A percentile compares a stretch with the other conserved stretches of the same genome.
Evolutionary conservation across 306 rosid genomes (phyloP).

Genomic region (Hippophae tibetana): DNA sequence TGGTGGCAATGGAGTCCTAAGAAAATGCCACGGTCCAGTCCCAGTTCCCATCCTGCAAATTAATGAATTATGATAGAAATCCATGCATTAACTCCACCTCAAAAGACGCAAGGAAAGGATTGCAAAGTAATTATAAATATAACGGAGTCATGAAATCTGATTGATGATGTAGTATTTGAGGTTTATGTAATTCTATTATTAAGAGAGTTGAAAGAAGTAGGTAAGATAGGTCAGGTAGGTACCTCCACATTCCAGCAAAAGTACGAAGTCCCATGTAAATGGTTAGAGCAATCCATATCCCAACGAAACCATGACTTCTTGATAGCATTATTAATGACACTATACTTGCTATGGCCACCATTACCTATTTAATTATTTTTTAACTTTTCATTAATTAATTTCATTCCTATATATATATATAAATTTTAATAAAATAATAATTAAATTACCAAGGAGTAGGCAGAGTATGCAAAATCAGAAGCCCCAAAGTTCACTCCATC

Average conservation of each 20-base stretch:
- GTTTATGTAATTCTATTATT: too few species aligned
- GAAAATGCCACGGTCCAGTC: conserved; percentile 92
- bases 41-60: conserved; percentile 81
- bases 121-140: too few species aligned
- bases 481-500: conserved; percentile 97
- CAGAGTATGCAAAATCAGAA: conserved; percentile 87
- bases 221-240: not conserved
- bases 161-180: too few species aligned
- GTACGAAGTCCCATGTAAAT: conserved; percentile 82
- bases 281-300: conserved; percentile 85
- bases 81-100: too few species aligned
- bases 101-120: too few species aligned
- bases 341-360: conserved; percentile 66
- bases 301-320: conserved; percentile 59
- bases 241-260: conserved; percentile 92
- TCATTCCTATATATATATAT: not conserved
- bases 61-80: too few species aligned
- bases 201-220: too few species aligned
- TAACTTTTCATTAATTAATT: not conserved
- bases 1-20: conserved; percentile 25
- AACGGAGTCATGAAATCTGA: too few species aligned
- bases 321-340: conserved; percentile 49
- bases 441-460: conserved; percentile 67
- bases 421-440: not conserved
- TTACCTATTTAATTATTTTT: conserved; percentile 29